Percentiles rank a stretch among this genome's conserved stretches.
Conservation (phyloP, 352 stramenopile genomes). For the Globisporangium viniferum region DNA sequence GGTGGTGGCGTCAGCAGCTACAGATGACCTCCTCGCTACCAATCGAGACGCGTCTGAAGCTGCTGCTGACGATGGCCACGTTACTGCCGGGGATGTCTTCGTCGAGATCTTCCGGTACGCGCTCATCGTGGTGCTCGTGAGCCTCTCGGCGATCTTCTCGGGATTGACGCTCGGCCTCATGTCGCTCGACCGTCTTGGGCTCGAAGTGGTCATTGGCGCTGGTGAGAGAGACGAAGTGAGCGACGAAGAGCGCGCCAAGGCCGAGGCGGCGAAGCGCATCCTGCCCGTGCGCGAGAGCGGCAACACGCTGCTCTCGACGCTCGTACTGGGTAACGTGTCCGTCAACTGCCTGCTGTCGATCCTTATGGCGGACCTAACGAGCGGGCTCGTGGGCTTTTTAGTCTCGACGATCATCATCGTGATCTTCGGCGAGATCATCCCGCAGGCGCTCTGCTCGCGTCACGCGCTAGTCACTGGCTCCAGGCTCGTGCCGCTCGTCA, state of each 20-base stretch:
- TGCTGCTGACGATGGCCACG: background rate
- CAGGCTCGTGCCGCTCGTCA: slow-evolving; percentile 87
- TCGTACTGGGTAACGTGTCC: slow-evolving; percentile 96
- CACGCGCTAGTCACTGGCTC: slow-evolving; percentile 85
- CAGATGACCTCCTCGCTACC: background rate
- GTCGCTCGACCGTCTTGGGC: slow-evolving; percentile 94
- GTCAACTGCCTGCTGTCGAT: slow-evolving; percentile 98
- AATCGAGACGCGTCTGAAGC: background rate
- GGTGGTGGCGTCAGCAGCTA: background rate
- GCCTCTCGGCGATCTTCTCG: slow-evolving; percentile 92
- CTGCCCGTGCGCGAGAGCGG: slow-evolving; percentile 89
- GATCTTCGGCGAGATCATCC: slow-evolving; percentile 94
- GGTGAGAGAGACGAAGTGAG: slow-evolving; percentile 79
- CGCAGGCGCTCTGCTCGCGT: slow-evolving; percentile 90
- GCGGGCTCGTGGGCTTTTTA: slow-evolving; percentile 91
- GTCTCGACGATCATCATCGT: slow-evolving; percentile 94
- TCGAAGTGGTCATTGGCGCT: slow-evolving; percentile 94
- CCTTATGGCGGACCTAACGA: slow-evolving; percentile 91
- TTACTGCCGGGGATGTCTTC: slow-evolving; percentile 1
- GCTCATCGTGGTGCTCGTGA: slow-evolving; percentile 58
- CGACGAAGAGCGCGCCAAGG: slow-evolving; percentile 54
- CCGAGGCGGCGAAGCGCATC: slow-evolving; percentile 64
- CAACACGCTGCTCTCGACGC: slow-evolving; percentile 96
- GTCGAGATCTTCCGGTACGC: slow-evolving; percentile 39
- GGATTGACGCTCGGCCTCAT: slow-evolving; percentile 96